Base-by-base conservation (phyloP, 2,329 filamentous ascomycete species). In the Stachybotrys echinatus region DNA sequence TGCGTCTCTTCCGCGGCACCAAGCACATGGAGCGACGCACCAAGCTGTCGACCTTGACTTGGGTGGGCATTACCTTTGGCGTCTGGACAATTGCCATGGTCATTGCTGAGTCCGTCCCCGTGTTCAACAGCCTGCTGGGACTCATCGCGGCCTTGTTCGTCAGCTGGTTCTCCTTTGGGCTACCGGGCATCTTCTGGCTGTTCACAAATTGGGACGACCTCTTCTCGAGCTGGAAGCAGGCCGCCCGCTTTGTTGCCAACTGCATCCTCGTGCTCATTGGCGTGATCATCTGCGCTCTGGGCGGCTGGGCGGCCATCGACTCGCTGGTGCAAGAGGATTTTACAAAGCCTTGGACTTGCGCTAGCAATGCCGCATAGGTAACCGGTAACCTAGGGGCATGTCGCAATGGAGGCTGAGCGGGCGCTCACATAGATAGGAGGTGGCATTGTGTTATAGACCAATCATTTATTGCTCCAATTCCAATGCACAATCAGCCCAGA, bases 91-190 rank as follows among this genome's bases (percentile, higher is more conserved):
- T 86, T 5, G 81, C 83, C 2, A 87, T 83, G 74, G 65, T 89
- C 51, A 83, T 90, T 51, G 84, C 86, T 5, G 79, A 85, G 61
- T 80, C 82, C 0, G 84, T 89, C 7, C 87, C 87, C 0, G 79
- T 83, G 45, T 90, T 89, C 69, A 81, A 80, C 60, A 74, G 81
- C 44, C 69, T 89, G 8, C 69, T 89, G 3, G 80, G 79, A 5
- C 66, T 89, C 34, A 80, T 88, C 57, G 75, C 72, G 23, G 76
- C 83, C 2, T 65, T 87, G 2, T 87, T 88, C 52, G 81, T 78
- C 19, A 81, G 76, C 48, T 88, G 85, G 84, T 88, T 88, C 64
- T 84, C 80, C 48, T 76, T 72, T 31, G 74, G 74, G 17, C 63
- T 76, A 1, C 73, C 74, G 0, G 74, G 74, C 3, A 61, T 69